Base-by-base conservation (phyloP, 768 basidiomycete species). In the Lactarius akahatsu region DNA sequence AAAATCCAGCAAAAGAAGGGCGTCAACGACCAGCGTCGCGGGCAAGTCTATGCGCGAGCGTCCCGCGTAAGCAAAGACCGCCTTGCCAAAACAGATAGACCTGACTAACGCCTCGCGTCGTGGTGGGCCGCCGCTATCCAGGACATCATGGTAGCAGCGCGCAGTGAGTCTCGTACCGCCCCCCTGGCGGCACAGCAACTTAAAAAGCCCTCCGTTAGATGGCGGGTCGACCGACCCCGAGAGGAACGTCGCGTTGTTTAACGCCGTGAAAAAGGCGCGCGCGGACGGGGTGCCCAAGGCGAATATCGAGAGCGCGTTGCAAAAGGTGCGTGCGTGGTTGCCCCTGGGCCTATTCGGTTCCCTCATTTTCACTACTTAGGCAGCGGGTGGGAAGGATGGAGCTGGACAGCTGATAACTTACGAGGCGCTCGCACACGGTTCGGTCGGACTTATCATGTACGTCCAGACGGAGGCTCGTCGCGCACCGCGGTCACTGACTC, bases 1-100 rank as follows among this genome's bases (percentile, higher is more conserved):
- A 71, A 71, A 38, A 69, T 71, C 20, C 69, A 71, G 62, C 65
- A 69, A 40, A 66, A 62, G 57, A 71, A 71, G n/a, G 70, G 70
- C 0, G 18, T 45, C 6, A 69, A 38, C 2, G 70, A 71, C 50
- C 62, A 54, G 26, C 64, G 65, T 40, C 69, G 69, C 41, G 57
- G 67, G n/a, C 40, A 60, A 59, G 41, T 64, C 23, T 69, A 64
- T n/a, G 62, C 55, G 20, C 68, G 65, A 20, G 62, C 57, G 3
- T 63, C 34, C 54, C 68, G 68, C 20, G 70, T 71, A 45, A 60
- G 70, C 38, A 38, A 38, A n/a, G 11, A 15, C 28, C 20, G 16
- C 7, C 15, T 18, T 18, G 3, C 15, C 38, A 34, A n/a, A 16
- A 28, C 32, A 15, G 9, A 26, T 38, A 4, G 36, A 13, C 36